phyloP scores from a whole-genome alignment of 495 filamentous ascomycete species.

The Corynascus novoguineensis region DNA sequence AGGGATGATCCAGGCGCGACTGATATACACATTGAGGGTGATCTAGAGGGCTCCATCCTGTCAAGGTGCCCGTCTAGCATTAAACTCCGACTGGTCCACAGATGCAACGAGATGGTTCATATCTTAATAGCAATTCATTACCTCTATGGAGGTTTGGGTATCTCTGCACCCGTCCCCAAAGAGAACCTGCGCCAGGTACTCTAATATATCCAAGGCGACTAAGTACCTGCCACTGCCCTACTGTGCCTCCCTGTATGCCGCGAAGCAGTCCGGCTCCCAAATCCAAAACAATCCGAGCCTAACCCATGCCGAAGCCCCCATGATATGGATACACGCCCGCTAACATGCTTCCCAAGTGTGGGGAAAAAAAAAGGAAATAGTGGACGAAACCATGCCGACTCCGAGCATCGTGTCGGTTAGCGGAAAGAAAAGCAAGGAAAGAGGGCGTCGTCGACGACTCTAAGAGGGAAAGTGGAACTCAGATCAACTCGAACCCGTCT shows the following conservation, averaged over 20 bases:
- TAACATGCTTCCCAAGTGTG: background rate
- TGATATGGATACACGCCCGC: background rate
- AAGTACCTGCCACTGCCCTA: background rate
- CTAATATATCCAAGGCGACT: background rate
- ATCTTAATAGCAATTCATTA: too few species aligned
- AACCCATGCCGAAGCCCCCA: background rate
- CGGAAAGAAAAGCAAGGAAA: background rate
- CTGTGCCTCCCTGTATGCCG: background rate
- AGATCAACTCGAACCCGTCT: slow-evolving; percentile 45
- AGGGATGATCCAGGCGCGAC: too few species aligned
- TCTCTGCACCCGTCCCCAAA: background rate
- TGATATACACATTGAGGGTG: too few species aligned
- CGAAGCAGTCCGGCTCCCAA: background rate
- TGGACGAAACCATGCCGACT: background rate
- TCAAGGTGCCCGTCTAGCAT: too few species aligned
- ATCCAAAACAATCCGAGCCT: background rate
- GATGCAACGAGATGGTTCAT: too few species aligned
- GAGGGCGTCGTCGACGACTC: too few species aligned
- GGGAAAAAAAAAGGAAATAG: background rate
- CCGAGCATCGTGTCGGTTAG: too few species aligned
- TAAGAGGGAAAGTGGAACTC: slow-evolving; percentile 10
- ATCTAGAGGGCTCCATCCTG: too few species aligned
- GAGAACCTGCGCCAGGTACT: background rate
- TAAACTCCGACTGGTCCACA: too few species aligned
- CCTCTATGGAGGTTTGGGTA: too few species aligned